phyloP scores from a whole-genome alignment of 2,329 filamentous ascomycete genomes.

The Lasiodiplodia sp. region DNA sequence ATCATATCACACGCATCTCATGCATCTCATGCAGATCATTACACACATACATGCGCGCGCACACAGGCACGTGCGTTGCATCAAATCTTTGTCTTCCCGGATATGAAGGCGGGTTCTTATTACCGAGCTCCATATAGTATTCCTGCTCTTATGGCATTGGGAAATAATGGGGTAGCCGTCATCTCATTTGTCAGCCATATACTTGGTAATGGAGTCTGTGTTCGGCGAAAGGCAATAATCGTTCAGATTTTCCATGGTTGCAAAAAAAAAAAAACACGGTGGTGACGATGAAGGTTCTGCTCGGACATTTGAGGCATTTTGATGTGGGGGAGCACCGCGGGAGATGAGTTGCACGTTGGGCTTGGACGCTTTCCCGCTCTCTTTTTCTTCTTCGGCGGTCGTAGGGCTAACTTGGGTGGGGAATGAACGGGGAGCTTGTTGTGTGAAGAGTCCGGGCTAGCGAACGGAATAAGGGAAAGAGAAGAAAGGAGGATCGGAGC shows the following conservation, averaged over 20 bases:
- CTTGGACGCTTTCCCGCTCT: neutral
- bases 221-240: no score
- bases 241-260: no score
- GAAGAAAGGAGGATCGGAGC: neutral
- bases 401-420: neutral
- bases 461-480: neutral
- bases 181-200: no score
- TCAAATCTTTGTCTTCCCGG: neutral
- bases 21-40: neutral
- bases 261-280: no score
- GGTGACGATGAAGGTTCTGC: no score
- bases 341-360: neutral
- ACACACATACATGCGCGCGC: neutral
- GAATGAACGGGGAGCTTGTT: no score
- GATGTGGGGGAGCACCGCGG: neutral
- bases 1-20: neutral
- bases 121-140: no score
- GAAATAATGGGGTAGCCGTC: no score
- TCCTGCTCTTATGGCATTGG: no score
- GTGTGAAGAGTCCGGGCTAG: neutral
- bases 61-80: neutral
- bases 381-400: neutral
- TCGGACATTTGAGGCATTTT: no score
- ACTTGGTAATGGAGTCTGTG: no score
- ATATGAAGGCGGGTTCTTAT: neutral